Conservation (phyloP, 2,329 filamentous ascomycete genomes). For the Aspergillus fijiensis region DNA sequence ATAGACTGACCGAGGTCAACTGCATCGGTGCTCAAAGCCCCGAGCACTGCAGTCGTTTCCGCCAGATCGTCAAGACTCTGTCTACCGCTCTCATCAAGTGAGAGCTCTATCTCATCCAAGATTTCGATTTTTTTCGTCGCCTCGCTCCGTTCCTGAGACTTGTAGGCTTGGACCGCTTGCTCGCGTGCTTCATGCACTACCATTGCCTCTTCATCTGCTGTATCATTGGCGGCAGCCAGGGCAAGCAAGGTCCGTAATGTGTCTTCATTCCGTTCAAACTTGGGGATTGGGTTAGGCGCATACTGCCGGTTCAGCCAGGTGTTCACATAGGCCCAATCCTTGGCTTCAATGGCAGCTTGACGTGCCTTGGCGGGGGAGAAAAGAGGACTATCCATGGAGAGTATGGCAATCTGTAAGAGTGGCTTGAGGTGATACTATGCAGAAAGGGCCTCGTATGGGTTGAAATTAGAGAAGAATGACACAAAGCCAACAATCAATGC, state of each 20-base stretch:
- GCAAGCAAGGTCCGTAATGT: constrained; percentile 74
- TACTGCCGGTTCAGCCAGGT: constrained; percentile 75
- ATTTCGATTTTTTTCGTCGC: constrained; percentile 43
- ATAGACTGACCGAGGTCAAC: constrained; percentile 54
- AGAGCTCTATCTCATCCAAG: constrained; percentile 55
- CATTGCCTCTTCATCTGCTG: constrained; percentile 51
- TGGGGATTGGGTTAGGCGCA: constrained; percentile 60
- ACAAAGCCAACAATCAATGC: too few species aligned
- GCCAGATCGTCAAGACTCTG: constrained; percentile 60
- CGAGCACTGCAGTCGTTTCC: constrained; percentile 51
- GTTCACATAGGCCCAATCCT: constrained; percentile 89
- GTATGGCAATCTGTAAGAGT: background rate
- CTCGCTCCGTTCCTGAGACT: constrained; percentile 29
- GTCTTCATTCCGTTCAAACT: constrained; percentile 83
- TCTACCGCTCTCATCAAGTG: constrained; percentile 54
- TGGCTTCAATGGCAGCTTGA: constrained; percentile 75
- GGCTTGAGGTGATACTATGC: background rate
- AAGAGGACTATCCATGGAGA: constrained; percentile 43
- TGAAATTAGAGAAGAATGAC: background rate
- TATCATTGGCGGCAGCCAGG: constrained; percentile 73
- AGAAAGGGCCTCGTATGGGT: background rate
- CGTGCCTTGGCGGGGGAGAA: constrained; percentile 65
- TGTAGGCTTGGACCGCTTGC: constrained; percentile 35
- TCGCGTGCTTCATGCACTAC: constrained; percentile 39
- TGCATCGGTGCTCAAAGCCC: constrained; percentile 51